Evolutionary conservation across 345 rosid species (phyloP), one percentile per base, ranked within the genome.

Genomic region (Turnera subulata): DNA sequence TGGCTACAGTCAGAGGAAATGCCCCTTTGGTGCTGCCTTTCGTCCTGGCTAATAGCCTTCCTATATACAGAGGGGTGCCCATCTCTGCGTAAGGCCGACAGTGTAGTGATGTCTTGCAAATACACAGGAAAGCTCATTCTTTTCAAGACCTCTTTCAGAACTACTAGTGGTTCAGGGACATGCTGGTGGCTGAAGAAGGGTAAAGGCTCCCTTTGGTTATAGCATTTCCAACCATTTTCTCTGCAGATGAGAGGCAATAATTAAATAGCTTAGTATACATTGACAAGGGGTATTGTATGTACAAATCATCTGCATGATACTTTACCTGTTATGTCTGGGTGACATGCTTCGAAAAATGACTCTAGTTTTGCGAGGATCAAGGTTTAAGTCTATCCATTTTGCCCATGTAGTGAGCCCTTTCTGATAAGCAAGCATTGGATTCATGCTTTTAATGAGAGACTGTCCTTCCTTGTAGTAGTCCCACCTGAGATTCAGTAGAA

Each of bases 51-150:
- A 60, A 84, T 65, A 14, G 77, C 75, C 64, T 78, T 84, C 66
- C 79, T 78, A 55, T 81, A 92, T n/a, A 89, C 86, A 0, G 97
- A 89, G 52, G 98, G 98, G 68, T 92, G 97, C 9, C 88, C 98
- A 4, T 92, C 98, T 74, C 82, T 80, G 8, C 98, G 74, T 2
- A 80, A 77, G 16, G 93, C 89, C 0, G 97, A 77, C 83, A 92
- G 79, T 19, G 84, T 59, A n/a, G 97, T 89, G 46, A 89, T 82
- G 42, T 89, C 88, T 38, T 84, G 97, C 62, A 92, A 33, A 60
- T 83, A 65, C 9, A 92, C 95, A 0, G 97, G 84, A 50, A 81
- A 92, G 43, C 80, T 84, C 86, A 84, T 92, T 43, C 66, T 80
- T 67, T 55, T 80, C 33, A 89, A 17, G 38, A 86, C 96, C 49